These are phyloP conservation scores for Linum tenue DNA, from an alignment of 345 rosid genomes.

Conservation along the genomic window DNA sequence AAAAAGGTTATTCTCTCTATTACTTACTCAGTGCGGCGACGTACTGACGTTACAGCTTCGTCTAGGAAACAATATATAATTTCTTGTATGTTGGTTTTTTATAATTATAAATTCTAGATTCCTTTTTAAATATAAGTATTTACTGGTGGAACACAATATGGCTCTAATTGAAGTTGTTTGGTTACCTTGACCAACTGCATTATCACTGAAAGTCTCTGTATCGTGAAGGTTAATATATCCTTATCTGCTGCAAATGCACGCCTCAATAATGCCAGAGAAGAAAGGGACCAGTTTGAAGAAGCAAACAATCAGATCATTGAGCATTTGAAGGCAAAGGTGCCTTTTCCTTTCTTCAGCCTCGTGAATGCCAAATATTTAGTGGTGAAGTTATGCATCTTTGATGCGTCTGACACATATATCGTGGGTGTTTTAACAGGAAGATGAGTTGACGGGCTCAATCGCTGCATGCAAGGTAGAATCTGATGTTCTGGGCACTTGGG, in stretches of 20 bases:
- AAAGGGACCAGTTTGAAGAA: constrained; percentile 89
- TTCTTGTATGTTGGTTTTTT: neutral
- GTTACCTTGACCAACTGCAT: neutral
- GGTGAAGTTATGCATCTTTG: constrained; percentile 4
- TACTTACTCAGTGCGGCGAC: neutral
- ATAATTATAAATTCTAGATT: no score
- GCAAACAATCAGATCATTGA: constrained; percentile 80
- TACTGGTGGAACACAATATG: neutral
- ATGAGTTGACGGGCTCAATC: constrained; percentile 73
- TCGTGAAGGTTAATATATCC: constrained; percentile 65
- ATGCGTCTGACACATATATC: constrained; percentile 8
- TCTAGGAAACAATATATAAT: no score
- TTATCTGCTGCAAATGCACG: constrained; percentile 87
- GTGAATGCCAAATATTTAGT: neutral
- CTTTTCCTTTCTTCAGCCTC: constrained; percentile 5
- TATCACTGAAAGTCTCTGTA: constrained; percentile 1
- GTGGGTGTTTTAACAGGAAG: constrained; percentile 46
- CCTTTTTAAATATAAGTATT: no score
- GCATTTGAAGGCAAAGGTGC: constrained; percentile 77
- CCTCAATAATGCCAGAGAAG: constrained; percentile 66
- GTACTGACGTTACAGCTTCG: no score
- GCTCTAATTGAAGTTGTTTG: neutral
- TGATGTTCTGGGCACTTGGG: constrained; percentile 75
- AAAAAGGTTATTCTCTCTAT: constrained; percentile 42
- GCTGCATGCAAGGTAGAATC: constrained; percentile 68